Conservation (phyloP, 305 asterid species). For the Stenogyne calaminthoides region DNA sequence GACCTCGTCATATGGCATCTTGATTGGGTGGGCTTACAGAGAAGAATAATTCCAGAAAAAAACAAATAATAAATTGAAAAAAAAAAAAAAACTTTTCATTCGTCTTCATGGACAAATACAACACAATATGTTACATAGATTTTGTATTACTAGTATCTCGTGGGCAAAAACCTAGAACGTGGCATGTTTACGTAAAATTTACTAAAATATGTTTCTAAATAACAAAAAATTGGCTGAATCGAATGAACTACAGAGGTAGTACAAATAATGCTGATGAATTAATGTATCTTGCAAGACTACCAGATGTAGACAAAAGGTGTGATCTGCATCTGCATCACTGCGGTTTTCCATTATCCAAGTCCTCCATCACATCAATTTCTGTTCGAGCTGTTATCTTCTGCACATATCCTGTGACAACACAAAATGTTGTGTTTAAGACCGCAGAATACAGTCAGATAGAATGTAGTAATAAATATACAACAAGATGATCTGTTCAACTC, state of each 20-base stretch:
- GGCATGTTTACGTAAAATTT: too few relatives aligned
- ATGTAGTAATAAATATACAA: background rate
- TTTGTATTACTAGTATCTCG: background rate
- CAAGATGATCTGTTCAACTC: background rate
- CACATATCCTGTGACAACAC: slow-evolving; percentile 72
- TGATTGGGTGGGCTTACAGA: background rate
- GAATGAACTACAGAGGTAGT: background rate
- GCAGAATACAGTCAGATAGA: background rate
- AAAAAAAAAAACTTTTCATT: too few relatives aligned
- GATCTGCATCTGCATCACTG: slow-evolving; percentile 15
- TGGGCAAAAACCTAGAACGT: background rate
- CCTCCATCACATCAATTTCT: slow-evolving; percentile 87
- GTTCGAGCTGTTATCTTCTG: slow-evolving; percentile 84
- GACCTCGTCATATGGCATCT: too few relatives aligned
- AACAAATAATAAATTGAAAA: background rate
- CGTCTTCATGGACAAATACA: background rate
- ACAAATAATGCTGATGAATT: background rate
- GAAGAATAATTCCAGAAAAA: background rate
- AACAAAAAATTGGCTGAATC: background rate
- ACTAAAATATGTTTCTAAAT: background rate
- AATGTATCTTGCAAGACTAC: background rate
- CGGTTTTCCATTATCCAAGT: slow-evolving; percentile 68
- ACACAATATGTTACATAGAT: background rate
- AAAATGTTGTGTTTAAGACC: background rate
- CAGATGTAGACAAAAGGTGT: background rate